Evolutionary conservation across 1,284 basidiomycete genomes (phyloP).

Genomic region (Apiotrichum sp.): DNA sequence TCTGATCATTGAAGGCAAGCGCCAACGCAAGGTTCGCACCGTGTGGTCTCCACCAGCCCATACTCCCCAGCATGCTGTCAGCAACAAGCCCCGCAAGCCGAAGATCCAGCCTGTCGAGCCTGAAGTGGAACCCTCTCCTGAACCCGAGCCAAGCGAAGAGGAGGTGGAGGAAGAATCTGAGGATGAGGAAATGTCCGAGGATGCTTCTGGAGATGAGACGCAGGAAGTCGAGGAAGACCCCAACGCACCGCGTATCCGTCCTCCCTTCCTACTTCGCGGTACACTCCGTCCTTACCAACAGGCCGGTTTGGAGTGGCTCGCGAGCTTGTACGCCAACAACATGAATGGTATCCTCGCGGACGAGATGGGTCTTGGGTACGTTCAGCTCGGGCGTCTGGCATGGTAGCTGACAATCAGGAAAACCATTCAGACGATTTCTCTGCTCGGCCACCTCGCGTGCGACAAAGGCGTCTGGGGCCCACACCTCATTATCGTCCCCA

Average conservation of each 20-base stretch:
- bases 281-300: conserved; percentile 90
- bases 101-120: conserved; percentile 21
- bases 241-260: conserved; percentile 57
- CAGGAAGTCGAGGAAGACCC: conserved; percentile 48
- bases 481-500: conserved; percentile 91
- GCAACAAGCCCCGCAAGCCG: conserved; percentile 19
- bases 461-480: conserved; percentile 95
- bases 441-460: conserved; percentile 88
- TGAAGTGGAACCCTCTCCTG: conserved; percentile 5
- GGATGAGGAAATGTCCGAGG: conserved; percentile 30
- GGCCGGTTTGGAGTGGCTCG: conserved; percentile 90
- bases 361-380: conserved; percentile 81
- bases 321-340: conserved; percentile 75
- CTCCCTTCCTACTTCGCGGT: conserved; percentile 79
- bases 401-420: conserved; percentile 56
- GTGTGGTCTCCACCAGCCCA: conserved; percentile 35
- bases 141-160: conserved; percentile 20
- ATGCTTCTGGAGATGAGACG: conserved; percentile 50
- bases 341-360: conserved; percentile 82
- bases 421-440: conserved; percentile 91
- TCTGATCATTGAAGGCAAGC: conserved; percentile 34
- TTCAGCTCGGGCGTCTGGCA: conserved; percentile 15
- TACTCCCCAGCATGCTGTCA: conserved; percentile 19
- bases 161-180: conserved; percentile 18
- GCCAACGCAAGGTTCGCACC: conserved; percentile 30